Evolutionary conservation across 139 green algal genomes (phyloP).

Genomic region (Micractinium sp.): DNA sequence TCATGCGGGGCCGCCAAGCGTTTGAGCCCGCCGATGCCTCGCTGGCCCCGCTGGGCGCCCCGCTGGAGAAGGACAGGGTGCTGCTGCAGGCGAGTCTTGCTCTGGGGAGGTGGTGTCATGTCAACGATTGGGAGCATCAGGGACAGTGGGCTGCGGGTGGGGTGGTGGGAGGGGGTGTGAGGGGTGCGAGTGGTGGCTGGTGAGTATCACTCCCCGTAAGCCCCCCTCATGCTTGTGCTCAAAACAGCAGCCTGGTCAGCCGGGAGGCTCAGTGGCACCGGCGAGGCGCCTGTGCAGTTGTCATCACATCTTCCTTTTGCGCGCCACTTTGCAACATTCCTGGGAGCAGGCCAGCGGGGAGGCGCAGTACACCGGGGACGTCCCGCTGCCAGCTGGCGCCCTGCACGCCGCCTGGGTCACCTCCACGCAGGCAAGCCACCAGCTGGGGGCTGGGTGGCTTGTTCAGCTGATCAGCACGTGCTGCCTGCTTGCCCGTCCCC

Average conservation of each 20-base stretch:
- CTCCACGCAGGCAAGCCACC: slow-evolving; percentile 18
- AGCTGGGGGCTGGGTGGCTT: background rate
- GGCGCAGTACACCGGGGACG: slow-evolving; percentile 67
- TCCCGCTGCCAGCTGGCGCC: slow-evolving; percentile 22
- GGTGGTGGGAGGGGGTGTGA: background rate
- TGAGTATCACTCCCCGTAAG: no score
- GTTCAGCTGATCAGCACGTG: background rate
- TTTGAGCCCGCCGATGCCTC: slow-evolving; percentile 30
- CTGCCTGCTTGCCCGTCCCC: background rate
- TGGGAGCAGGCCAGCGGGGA: slow-evolving; percentile 70
- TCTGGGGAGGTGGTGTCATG: background rate
- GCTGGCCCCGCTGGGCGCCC: slow-evolving; percentile 42
- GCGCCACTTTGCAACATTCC: background rate
- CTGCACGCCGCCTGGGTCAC: slow-evolving; percentile 65
- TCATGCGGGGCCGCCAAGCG: slow-evolving; percentile 35
- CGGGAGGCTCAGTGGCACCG: no score
- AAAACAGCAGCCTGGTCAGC: no score
- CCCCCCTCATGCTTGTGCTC: no score
- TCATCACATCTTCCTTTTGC: background rate
- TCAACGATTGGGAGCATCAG: background rate
- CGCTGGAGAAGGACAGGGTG: slow-evolving; percentile 55
- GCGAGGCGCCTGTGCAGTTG: background rate
- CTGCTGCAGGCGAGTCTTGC: slow-evolving; percentile 49
- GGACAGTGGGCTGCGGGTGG: background rate
- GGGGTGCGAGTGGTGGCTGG: background rate